Percentiles rank a stretch among this genome's conserved stretches.
Evolutionary conservation across 1,284 basidiomycete genomes (phyloP).

Genomic region (Melampsora abietis-canadensis): DNA sequence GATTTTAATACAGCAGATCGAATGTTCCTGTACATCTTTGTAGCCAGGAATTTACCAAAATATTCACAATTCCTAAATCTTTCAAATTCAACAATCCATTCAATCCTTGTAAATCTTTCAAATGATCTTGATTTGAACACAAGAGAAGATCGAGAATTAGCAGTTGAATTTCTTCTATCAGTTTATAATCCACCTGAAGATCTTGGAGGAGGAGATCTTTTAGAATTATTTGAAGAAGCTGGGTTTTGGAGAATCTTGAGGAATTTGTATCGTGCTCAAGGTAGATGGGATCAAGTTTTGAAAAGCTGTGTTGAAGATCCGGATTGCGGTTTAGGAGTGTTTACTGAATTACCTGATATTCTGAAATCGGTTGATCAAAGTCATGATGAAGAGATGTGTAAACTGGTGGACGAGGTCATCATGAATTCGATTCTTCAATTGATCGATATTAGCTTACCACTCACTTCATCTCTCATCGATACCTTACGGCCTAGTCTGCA

Average conservation of each 20-base stretch:
- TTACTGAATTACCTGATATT: conserved; percentile 59
- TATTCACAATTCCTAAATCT: conserved; percentile 85
- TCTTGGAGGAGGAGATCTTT: conserved; percentile 57
- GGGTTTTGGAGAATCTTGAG: conserved; percentile 87
- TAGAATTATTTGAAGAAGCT: conserved; percentile 71
- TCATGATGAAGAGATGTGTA: conserved; percentile 55
- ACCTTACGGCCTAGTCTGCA: conserved; percentile 23
- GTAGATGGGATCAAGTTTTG: conserved; percentile 71
- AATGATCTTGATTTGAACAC: conserved; percentile 68
- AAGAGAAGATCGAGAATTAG: conserved; percentile 84
- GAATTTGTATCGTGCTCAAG: conserved; percentile 70
- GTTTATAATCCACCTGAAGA: conserved; percentile 67
- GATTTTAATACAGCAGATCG: conserved; percentile 58
- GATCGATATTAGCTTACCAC: conserved; percentile 21
- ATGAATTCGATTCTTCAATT: conserved; percentile 24
- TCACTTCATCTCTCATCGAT: conserved; percentile 17
- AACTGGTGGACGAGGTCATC: conserved; percentile 51
- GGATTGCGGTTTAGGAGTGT: conserved; percentile 63
- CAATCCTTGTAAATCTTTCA: conserved; percentile 70
- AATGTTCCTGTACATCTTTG: conserved; percentile 88
- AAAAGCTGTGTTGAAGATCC: conserved; percentile 73
- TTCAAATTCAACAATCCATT: conserved; percentile 66
- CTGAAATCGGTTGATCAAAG: conserved; percentile 52
- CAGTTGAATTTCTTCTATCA: conserved; percentile 90
- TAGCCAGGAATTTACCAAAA: conserved; percentile 93